phyloP scores from a whole-genome alignment of 106 monocot species.

The Dioscorea dumetorum region DNA sequence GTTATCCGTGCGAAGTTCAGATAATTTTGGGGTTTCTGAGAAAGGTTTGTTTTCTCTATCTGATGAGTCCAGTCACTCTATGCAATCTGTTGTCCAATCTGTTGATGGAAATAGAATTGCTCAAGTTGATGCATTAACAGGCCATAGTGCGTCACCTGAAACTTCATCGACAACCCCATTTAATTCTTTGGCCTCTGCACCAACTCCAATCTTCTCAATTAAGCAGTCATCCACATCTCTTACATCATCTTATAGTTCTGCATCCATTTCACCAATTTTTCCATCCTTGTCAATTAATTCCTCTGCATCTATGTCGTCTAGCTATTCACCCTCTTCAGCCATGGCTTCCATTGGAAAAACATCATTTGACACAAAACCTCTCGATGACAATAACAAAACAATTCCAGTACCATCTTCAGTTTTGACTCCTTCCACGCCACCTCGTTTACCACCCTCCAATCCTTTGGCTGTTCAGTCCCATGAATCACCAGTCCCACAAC shows the following conservation, averaged over 20 bases:
- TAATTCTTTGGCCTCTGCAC: not conserved
- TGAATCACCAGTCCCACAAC: conserved; percentile 1
- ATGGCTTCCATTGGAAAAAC: conserved; percentile 8
- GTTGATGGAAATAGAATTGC: not conserved
- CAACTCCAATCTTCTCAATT: conserved; percentile 1
- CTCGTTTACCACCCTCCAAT: conserved; percentile 5
- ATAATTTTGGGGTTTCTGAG: conserved; percentile 1
- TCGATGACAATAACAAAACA: not conserved
- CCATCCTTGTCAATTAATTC: not conserved
- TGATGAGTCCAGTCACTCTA: conserved; percentile 8
- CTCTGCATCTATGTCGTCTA: not conserved
- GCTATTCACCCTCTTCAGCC: not conserved
- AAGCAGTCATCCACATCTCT: conserved; percentile 9
- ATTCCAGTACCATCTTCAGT: conserved; percentile 6
- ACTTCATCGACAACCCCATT: not conserved
- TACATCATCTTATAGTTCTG: conserved; percentile 1
- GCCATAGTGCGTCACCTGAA: conserved; percentile 12
- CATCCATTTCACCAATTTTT: conserved; percentile 1
- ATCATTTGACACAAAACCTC: conserved; percentile 2
- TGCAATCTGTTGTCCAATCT: conserved; percentile 2
- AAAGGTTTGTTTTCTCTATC: not conserved
- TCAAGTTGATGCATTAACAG: conserved; percentile 2
- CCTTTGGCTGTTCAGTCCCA: conserved; percentile 3
- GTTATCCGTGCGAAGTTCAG: conserved; percentile 2
- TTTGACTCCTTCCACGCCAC: conserved; percentile 8